These are phyloP conservation scores for Pyrenopolyporus hunteri DNA, from an alignment of 495 filamentous ascomycete species.

Conservation along the genomic window DNA sequence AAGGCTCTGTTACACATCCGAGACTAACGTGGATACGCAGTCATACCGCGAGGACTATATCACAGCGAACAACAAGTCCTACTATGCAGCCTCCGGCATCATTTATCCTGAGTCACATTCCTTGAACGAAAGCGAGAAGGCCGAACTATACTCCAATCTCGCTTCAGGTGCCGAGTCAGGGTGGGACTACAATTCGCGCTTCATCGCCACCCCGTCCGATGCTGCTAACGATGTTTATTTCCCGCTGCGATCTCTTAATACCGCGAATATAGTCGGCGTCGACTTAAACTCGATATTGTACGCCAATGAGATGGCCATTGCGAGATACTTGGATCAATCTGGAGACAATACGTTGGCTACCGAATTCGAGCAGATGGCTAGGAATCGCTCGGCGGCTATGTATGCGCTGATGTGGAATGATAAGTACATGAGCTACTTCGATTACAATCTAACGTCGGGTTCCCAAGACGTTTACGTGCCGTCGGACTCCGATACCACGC, in stretches of 20 bases:
- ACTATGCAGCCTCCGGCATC: conserved; percentile 52
- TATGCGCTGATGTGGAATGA: conserved; percentile 56
- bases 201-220: conserved; percentile 49
- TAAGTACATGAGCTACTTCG: conserved; percentile 55
- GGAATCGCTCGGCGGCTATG: conserved; percentile 51
- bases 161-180: conserved; percentile 58
- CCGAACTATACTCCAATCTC: conserved; percentile 51
- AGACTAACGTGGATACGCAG: conserved; percentile 17
- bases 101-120: conserved; percentile 52
- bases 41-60: conserved; percentile 56
- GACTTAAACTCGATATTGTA: conserved; percentile 60
- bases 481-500: conserved; percentile 44
- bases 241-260: conserved; percentile 56
- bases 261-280: conserved; percentile 48
- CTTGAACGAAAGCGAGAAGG: conserved; percentile 50
- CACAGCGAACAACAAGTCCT: conserved; percentile 54
- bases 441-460: conserved; percentile 56
- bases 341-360: conserved; percentile 43
- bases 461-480: conserved; percentile 50
- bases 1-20: not conserved
- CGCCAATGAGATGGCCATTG: conserved; percentile 53
- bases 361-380: conserved; percentile 43
- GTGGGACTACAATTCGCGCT: conserved; percentile 54
- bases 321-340: conserved; percentile 42
- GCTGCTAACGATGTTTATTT: conserved; percentile 56